A percentile compares a stretch with the other conserved stretches of the same genome.
Evolutionary conservation across 2,329 filamentous ascomycete genomes (phyloP).

Genomic region (Coniochaeta sp.): DNA sequence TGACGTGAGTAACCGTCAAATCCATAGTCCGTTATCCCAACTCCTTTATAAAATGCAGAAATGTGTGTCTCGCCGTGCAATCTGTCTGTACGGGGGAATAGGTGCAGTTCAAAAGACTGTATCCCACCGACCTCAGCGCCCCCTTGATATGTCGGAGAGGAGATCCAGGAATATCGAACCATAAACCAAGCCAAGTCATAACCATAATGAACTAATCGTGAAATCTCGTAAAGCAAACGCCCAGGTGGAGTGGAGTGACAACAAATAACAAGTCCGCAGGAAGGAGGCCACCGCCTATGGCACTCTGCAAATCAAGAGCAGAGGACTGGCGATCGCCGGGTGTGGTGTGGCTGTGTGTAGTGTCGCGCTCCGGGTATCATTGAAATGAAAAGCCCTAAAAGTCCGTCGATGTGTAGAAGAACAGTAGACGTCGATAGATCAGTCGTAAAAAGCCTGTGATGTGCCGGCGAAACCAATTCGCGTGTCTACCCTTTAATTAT

Average conservation of each 20-base stretch:
- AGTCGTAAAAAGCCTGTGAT: neutral
- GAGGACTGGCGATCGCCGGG: neutral
- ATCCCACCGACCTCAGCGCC: neutral
- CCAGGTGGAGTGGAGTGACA: slow-evolving; percentile 12
- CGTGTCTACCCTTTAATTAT: neutral
- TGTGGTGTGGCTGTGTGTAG: slow-evolving; percentile 3
- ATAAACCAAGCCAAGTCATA: slow-evolving; percentile 4
- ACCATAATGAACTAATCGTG: neutral
- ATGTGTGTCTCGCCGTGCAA: neutral
- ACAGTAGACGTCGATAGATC: too few species aligned
- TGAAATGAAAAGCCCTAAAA: slow-evolving; percentile 6
- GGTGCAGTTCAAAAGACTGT: neutral
- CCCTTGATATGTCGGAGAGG: neutral
- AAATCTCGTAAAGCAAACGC: slow-evolving; percentile 4
- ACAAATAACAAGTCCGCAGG: neutral
- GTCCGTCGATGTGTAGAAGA: too few species aligned
- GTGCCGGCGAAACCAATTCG: neutral
- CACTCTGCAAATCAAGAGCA: neutral
- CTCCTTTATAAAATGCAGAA: neutral
- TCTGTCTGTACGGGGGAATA: neutral
- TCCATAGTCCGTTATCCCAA: neutral
- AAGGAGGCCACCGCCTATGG: neutral
- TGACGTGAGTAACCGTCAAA: neutral
- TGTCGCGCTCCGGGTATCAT: slow-evolving; percentile 18
- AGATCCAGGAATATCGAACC: neutral